A percentile compares a stretch with the other conserved stretches of the same genome.
These are phyloP conservation scores for Pulicaria dysenterica DNA, from an alignment of 129 eudicot genomes.

Conservation along the genomic window DNA sequence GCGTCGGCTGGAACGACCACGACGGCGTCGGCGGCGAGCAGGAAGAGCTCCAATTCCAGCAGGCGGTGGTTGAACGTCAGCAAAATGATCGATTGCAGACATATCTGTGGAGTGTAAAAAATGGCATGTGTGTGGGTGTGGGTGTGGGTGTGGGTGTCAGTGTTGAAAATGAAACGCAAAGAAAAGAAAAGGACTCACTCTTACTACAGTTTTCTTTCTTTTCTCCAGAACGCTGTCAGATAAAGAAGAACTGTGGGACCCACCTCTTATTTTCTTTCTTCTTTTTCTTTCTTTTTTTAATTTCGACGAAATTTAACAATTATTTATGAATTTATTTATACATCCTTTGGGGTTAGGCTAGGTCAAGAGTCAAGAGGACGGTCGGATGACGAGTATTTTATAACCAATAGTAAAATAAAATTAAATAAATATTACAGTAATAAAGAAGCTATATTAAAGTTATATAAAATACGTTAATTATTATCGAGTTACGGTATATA, in stretches of 20 bases:
- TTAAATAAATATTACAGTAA: too few species aligned
- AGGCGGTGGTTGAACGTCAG: constrained; percentile 21
- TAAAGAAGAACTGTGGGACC: constrained; percentile 42
- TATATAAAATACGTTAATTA: too few species aligned
- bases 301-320: too few species aligned
- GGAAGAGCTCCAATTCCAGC: constrained; percentile 25
- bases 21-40: constrained; percentile 38
- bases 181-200: constrained; percentile 14
- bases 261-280: too few species aligned
- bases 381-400: too few species aligned
- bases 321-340: too few species aligned
- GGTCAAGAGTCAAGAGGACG: too few species aligned
- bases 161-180: constrained; percentile 27
- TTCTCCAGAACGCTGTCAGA: constrained; percentile 35
- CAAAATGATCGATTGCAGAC: constrained; percentile 20
- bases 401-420: too few species aligned
- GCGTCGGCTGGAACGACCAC: constrained; percentile 32
- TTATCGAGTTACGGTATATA: too few species aligned
- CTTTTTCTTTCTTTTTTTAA: too few species aligned
- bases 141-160: constrained; percentile 20
- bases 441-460: too few species aligned
- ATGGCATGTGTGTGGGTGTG: constrained; percentile 7
- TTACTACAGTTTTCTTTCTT: constrained; percentile 37
- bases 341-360: too few species aligned
- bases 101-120: constrained; percentile 23